Evolutionary conservation across 2,329 filamentous ascomycete species (phyloP).

Genomic region (Rosellinia necatrix): DNA sequence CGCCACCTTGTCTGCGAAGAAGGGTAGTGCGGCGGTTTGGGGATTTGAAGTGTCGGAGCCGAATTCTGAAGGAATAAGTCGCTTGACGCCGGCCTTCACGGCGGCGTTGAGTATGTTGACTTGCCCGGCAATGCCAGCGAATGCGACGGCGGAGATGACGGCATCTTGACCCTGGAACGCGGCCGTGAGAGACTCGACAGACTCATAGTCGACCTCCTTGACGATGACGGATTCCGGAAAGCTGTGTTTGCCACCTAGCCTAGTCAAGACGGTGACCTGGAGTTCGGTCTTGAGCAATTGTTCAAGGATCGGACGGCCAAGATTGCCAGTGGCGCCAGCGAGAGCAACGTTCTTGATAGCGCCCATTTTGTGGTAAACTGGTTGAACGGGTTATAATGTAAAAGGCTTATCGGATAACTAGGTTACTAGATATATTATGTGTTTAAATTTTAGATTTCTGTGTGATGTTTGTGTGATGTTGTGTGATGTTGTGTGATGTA

Average conservation of each 20-base stretch:
- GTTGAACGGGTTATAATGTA: neutral
- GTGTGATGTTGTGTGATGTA: neutral
- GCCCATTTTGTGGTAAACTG: constrained; percentile 16
- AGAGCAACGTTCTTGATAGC: constrained; percentile 32
- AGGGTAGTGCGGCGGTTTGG: constrained; percentile 48
- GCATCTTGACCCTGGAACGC: constrained; percentile 63
- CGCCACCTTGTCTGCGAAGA: constrained; percentile 57
- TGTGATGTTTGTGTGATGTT: no score
- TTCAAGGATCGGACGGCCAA: constrained; percentile 46
- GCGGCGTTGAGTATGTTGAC: constrained; percentile 60
- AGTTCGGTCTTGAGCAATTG: constrained; percentile 48
- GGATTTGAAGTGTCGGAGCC: constrained; percentile 46
- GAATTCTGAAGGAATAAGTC: constrained; percentile 67
- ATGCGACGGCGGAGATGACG: constrained; percentile 54
- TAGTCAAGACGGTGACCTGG: constrained; percentile 60
- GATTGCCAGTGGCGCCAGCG: constrained; percentile 35
- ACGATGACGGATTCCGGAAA: constrained; percentile 47
- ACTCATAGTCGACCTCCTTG: constrained; percentile 53
- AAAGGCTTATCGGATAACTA: neutral
- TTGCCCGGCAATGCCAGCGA: constrained; percentile 43
- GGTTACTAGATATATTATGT: neutral
- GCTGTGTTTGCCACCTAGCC: constrained; percentile 46
- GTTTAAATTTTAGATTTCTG: no score
- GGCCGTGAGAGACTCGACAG: constrained; percentile 50
- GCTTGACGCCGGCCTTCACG: constrained; percentile 57